These are phyloP conservation scores for Phytophthora litchii DNA, from an alignment of 352 stramenopile genomes.

Conservation along the genomic window DNA sequence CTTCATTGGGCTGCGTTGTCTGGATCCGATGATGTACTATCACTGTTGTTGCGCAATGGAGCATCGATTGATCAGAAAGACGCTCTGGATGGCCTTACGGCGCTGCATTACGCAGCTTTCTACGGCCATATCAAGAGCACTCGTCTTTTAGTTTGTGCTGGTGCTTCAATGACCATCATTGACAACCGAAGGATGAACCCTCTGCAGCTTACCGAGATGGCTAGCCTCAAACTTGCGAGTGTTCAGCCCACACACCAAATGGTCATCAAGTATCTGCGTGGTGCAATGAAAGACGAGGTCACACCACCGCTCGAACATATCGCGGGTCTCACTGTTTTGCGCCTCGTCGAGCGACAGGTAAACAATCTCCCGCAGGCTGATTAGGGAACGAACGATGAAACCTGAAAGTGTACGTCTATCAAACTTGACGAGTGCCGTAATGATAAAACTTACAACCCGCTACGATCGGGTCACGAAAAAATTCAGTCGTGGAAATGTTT, in stretches of 20 bases:
- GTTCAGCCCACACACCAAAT: slow-evolving; percentile 86
- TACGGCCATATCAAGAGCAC: slow-evolving; percentile 81
- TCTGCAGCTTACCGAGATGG: slow-evolving; percentile 78
- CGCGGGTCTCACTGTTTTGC: slow-evolving; percentile 69
- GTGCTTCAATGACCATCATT: slow-evolving; percentile 51
- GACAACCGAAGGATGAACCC: slow-evolving; percentile 73
- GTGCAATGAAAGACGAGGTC: slow-evolving; percentile 74
- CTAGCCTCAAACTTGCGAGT: slow-evolving; percentile 72
- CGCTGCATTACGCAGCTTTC: slow-evolving; percentile 75
- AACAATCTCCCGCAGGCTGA: slow-evolving; percentile 50
- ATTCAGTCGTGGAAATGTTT: no score
- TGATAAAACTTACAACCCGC: no score
- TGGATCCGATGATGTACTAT: slow-evolving; percentile 63
- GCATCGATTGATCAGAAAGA: slow-evolving; percentile 69
- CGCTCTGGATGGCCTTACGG: slow-evolving; percentile 57
- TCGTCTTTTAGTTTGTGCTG: slow-evolving; percentile 59
- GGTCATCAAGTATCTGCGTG: slow-evolving; percentile 84
- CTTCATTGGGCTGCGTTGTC: slow-evolving; percentile 71
- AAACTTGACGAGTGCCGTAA: no score
- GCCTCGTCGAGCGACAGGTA: slow-evolving; percentile 67
- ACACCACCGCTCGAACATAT: slow-evolving; percentile 81
- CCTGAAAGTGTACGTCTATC: no score
- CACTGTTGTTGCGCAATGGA: slow-evolving; percentile 67
- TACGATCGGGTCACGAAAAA: no score
- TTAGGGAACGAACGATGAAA: no score